Percentiles rank a stretch among this genome's conserved stretches.
Conservation (phyloP, 495 filamentous ascomycete species). For the Penicillium macrosclerotiorum region DNA sequence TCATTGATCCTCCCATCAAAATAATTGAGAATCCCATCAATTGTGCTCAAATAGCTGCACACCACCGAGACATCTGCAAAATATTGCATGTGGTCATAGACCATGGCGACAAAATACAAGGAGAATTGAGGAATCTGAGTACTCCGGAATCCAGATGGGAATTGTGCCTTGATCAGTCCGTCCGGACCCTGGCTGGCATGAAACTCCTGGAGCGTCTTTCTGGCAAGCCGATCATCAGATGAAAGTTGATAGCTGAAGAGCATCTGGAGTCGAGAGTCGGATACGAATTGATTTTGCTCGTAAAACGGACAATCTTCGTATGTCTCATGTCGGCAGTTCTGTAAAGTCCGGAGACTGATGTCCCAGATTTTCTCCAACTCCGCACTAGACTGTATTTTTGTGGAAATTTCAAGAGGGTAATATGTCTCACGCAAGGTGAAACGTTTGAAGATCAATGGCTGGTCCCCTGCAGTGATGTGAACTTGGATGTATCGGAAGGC, state of each 20-base stretch:
- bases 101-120: constrained; percentile 22
- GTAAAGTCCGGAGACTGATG: constrained; percentile 22
- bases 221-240: constrained; percentile 23
- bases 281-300: constrained; percentile 31
- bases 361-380: constrained; percentile 21
- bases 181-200: constrained; percentile 21
- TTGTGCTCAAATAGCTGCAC: constrained; percentile 13
- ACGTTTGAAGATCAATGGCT: constrained; percentile 1
- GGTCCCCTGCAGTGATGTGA: constrained; percentile 5
- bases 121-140: constrained; percentile 28
- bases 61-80: constrained; percentile 14
- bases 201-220: constrained; percentile 25
- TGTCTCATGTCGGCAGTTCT: constrained; percentile 28
- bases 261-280: constrained; percentile 23
- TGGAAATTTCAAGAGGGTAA: constrained; percentile 22
- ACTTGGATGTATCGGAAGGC: constrained; percentile 28
- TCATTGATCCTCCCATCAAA: constrained; percentile 18
- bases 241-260: constrained; percentile 28
- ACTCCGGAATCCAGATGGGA: constrained; percentile 15
- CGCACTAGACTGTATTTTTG: constrained; percentile 9
- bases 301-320: constrained; percentile 34
- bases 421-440: constrained; percentile 16
- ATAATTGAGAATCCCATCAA: constrained; percentile 24
- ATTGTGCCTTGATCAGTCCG: constrained; percentile 25
- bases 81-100: constrained; percentile 25